Evolutionary conservation across 805 yeast species (phyloP).

Genomic region (Candida peoriensis): DNA sequence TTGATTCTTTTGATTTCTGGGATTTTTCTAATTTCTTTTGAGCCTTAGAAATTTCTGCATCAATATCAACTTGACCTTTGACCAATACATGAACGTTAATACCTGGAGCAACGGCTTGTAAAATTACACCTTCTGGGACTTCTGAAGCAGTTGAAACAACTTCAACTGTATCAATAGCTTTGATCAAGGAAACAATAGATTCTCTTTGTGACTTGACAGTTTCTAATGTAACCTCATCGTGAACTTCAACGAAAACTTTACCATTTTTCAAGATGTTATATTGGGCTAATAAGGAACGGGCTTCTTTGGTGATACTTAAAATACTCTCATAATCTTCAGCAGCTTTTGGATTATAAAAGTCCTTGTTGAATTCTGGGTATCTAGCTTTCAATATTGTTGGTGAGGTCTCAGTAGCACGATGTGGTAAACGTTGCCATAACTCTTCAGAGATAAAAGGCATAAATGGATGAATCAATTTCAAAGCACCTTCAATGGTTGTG

Average conservation of each 20-base stretch:
- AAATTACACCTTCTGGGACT: constrained; percentile 88
- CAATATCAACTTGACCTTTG: constrained; percentile 91
- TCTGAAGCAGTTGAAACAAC: constrained; percentile 51
- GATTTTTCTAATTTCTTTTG: constrained; percentile 68
- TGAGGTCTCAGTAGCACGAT: constrained; percentile 66
- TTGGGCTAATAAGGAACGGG: constrained; percentile 89
- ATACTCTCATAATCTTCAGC: constrained; percentile 77
- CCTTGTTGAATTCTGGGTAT: constrained; percentile 64
- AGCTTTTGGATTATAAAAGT: constrained; percentile 60
- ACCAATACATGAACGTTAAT: constrained; percentile 86
- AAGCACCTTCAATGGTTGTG: constrained; percentile 87
- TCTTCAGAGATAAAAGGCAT: constrained; percentile 98
- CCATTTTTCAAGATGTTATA: constrained; percentile 87
- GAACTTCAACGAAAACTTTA: constrained; percentile 75
- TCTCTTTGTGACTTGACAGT: constrained; percentile 68
- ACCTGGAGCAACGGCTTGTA: constrained; percentile 73
- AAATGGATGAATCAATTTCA: constrained; percentile 92
- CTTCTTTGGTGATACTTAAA: constrained; percentile 80
- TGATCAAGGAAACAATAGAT: constrained; percentile 87
- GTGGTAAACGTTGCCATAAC: constrained; percentile 98
- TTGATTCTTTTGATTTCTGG: constrained; percentile 49
- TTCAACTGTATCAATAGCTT: constrained; percentile 74
- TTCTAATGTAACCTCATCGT: constrained; percentile 39
- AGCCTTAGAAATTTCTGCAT: constrained; percentile 83
- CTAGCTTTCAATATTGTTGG: constrained; percentile 71